Conservation (phyloP, 1,284 basidiomycete genomes). For the Sporisorium reilianum region DNA sequence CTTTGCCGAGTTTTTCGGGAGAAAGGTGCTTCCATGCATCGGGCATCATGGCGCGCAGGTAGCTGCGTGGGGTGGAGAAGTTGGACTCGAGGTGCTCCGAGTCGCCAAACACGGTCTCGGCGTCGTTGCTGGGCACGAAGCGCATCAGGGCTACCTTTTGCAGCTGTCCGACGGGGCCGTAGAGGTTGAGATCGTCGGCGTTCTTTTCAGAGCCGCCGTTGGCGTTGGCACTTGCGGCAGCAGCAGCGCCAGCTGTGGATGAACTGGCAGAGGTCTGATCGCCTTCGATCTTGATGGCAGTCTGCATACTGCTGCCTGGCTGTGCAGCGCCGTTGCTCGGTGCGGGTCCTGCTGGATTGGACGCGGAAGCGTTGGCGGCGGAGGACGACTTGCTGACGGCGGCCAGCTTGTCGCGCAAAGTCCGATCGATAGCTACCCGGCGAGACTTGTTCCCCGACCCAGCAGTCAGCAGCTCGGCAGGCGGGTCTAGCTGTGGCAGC, state of each 20-base stretch:
- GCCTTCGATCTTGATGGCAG: conserved; percentile 44
- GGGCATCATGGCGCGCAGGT: conserved; percentile 35
- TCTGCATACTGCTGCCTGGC: conserved; percentile 29
- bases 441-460: conserved; percentile 43
- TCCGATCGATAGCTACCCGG: conserved; percentile 33
- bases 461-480: conserved; percentile 32
- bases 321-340: conserved; percentile 4
- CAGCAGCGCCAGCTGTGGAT: neutral
- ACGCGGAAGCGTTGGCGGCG: conserved; percentile 5
- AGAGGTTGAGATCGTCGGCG: conserved; percentile 68
- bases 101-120: conserved; percentile 41
- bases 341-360: neutral
- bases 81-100: conserved; percentile 52
- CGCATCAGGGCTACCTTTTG: conserved; percentile 92
- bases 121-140: conserved; percentile 69
- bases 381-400: conserved; percentile 33
- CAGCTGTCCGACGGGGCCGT: conserved; percentile 93
- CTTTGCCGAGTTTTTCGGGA: conserved; percentile 19
- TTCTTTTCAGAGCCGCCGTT: conserved; percentile 12
- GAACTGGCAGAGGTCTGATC: conserved; percentile 6
- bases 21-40: conserved; percentile 26
- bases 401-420: conserved; percentile 43
- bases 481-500: conserved; percentile 49
- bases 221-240: conserved; percentile 3
- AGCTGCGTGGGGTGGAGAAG: conserved; percentile 47